phyloP scores from a whole-genome alignment of 495 filamentous ascomycete species.

The Trichoderma asperelloides region DNA sequence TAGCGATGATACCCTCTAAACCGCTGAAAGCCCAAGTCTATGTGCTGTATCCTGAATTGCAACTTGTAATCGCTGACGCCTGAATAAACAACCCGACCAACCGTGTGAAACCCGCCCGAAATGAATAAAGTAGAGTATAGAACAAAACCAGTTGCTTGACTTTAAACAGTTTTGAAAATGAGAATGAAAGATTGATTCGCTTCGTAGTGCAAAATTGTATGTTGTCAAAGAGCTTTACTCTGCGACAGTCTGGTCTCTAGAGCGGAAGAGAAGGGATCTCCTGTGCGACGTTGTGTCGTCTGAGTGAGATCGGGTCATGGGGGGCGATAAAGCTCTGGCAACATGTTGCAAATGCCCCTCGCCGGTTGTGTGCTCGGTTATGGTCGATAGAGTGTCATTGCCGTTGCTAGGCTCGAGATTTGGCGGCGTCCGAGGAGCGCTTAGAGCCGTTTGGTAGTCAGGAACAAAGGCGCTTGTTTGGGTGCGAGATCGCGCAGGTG shows the following conservation, averaged over 20 bases:
- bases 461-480: constrained; percentile 23
- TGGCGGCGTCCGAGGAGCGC: constrained; percentile 26
- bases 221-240: not conserved
- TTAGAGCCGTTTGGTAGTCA: constrained; percentile 34
- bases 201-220: not conserved
- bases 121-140: constrained; percentile 1
- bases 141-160: not conserved
- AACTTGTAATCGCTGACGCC: not conserved
- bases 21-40: constrained; percentile 18
- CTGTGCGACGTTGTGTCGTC: not conserved
- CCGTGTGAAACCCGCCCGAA: not conserved
- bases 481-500: constrained; percentile 35
- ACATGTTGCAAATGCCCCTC: constrained; percentile 2
- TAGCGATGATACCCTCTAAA: constrained; percentile 16
- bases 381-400: constrained; percentile 25
- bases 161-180: not conserved
- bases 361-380: constrained; percentile 12
- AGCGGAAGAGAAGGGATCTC: not conserved
- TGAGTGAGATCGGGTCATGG: not conserved
- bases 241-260: not conserved
- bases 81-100: not conserved
- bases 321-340: not conserved
- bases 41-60: not conserved
- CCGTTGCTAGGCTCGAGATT: constrained; percentile 13
- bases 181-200: not conserved